Evolutionary conservation across 345 rosid genomes (phyloP).

Genomic region (Populus deltoides): DNA sequence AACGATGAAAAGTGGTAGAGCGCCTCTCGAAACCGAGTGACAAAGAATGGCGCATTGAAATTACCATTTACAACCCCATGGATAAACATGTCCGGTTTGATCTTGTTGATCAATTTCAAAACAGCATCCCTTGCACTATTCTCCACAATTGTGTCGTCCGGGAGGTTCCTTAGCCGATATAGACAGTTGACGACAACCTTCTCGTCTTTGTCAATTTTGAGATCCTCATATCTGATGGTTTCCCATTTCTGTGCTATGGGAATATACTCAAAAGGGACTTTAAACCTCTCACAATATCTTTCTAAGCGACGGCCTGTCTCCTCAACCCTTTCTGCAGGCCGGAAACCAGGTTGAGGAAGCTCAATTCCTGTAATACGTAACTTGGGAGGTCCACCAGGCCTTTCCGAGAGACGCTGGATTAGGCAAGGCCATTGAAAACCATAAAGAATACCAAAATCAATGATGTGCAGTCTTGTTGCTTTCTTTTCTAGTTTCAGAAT

Average conservation of each 20-base stretch:
- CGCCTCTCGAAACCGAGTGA: slow-evolving; percentile 23
- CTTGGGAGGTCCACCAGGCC: slow-evolving; percentile 50
- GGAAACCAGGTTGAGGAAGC: slow-evolving; percentile 58
- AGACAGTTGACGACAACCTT: slow-evolving; percentile 44
- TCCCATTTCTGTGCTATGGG: slow-evolving; percentile 65
- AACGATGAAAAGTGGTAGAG: slow-evolving; percentile 23
- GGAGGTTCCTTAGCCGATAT: slow-evolving; percentile 44
- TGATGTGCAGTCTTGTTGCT: slow-evolving; percentile 44
- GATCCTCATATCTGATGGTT: slow-evolving; percentile 48
- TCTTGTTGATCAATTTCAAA: slow-evolving; percentile 13
- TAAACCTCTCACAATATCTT: slow-evolving; percentile 47
- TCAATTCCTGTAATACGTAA: slow-evolving; percentile 54
- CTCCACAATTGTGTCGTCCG: slow-evolving; percentile 53
- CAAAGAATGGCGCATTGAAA: slow-evolving; percentile 24
- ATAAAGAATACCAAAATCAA: slow-evolving; percentile 57
- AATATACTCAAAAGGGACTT: slow-evolving; percentile 52
- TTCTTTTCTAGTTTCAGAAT: slow-evolving; percentile 46
- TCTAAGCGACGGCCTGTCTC: slow-evolving; percentile 47
- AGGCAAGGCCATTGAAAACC: slow-evolving; percentile 71
- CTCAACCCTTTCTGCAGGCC: slow-evolving; percentile 55
- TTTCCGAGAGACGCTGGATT: slow-evolving; percentile 44
- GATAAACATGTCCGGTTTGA: slow-evolving; percentile 19
- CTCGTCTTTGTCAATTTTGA: slow-evolving; percentile 47
- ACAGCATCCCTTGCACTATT: slow-evolving; percentile 23
- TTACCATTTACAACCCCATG: slow-evolving; percentile 26